Percentiles rank a stretch among this genome's conserved stretches.
These are phyloP conservation scores for Bacidia rubella DNA, from an alignment of 495 filamentous ascomycete species.

Conservation along the genomic window DNA sequence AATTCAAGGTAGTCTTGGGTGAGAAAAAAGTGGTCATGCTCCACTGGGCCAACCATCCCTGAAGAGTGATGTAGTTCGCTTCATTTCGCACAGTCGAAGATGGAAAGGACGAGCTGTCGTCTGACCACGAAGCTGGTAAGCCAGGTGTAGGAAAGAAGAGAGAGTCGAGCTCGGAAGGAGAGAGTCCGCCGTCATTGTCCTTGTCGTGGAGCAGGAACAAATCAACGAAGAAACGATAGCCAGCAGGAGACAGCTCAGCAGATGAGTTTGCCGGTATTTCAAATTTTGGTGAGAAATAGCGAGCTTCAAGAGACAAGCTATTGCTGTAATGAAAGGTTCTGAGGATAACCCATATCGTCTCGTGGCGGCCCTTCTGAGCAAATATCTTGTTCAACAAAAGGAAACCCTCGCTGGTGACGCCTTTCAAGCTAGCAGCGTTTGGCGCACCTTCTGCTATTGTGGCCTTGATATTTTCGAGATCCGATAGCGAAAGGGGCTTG, in stretches of 20 bases:
- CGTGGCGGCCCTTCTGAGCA: constrained; percentile 93
- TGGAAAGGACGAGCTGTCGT: constrained; percentile 72
- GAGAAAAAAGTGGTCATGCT: constrained; percentile 98
- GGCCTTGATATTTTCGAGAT: constrained; percentile 77
- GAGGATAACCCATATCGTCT: constrained; percentile 93
- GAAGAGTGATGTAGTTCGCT: constrained; percentile 85
- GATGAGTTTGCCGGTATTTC: constrained; percentile 84
- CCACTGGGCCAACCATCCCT: constrained; percentile 98
- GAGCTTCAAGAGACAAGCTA: constrained; percentile 76
- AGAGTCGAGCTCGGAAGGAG: constrained; percentile 65
- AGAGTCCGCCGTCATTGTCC: constrained; percentile 92
- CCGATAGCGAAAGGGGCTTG: constrained; percentile 61
- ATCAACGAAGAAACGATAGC: constrained; percentile 96
- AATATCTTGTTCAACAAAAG: constrained; percentile 87
- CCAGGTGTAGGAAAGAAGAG: constrained; percentile 92
- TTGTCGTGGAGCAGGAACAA: constrained; percentile 90
- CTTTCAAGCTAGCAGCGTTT: constrained; percentile 50
- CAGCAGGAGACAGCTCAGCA: constrained; percentile 85
- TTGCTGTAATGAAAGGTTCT: constrained; percentile 96
- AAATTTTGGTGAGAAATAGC: constrained; percentile 83
- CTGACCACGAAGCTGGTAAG: constrained; percentile 70
- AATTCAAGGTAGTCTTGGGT: constrained; percentile 86
- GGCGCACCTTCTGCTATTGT: constrained; percentile 57
- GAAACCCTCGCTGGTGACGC: constrained; percentile 71
- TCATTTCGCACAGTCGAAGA: constrained; percentile 91